These are phyloP conservation scores for Phytophthora podocarpi DNA, from an alignment of 352 stramenopile species.

Conservation along the genomic window DNA sequence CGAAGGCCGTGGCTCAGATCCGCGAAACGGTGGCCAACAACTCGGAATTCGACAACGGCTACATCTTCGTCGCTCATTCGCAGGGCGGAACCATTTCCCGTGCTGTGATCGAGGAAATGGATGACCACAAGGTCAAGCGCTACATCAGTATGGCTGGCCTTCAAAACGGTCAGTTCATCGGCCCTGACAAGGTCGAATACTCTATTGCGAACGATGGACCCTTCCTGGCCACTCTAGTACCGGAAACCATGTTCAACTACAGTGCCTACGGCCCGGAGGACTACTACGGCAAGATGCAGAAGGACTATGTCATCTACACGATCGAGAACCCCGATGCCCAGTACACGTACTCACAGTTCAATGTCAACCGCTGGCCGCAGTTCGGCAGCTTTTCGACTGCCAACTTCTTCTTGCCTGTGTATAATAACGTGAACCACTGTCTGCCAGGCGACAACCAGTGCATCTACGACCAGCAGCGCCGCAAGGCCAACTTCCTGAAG, in stretches of 20 bases:
- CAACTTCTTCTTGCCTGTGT: conserved; percentile 42
- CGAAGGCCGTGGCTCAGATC: conserved; percentile 40
- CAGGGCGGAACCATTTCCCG: conserved; percentile 15
- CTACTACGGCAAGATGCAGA: conserved; percentile 30
- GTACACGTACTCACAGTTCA: too few relatives aligned
- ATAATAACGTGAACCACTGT: conserved; percentile 41
- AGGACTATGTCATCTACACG: conserved; percentile 28
- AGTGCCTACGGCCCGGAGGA: conserved; percentile 42
- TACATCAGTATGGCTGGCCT: conserved; percentile 9
- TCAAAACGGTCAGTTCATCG: conserved; percentile 15
- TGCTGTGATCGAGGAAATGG: conserved; percentile 17
- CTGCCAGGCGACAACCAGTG: conserved; percentile 19
- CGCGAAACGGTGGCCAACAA: conserved; percentile 18
- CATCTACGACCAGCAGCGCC: conserved; percentile 33
- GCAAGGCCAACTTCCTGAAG: conserved; percentile 47
- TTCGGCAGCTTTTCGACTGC: conserved; percentile 27
- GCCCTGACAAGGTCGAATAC: conserved; percentile 8
- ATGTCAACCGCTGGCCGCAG: conserved; percentile 38
- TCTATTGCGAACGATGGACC: conserved; percentile 3
- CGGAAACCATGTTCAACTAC: conserved; percentile 18
- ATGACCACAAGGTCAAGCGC: conserved; percentile 19
- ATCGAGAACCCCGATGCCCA: too few relatives aligned
- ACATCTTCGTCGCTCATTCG: conserved; percentile 15
- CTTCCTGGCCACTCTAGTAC: conserved; percentile 29
- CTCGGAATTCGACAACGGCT: conserved; percentile 8